Evolutionary conservation across 2,329 filamentous ascomycete species (phyloP).

Genomic region (Botrytis pseudocinerea): DNA sequence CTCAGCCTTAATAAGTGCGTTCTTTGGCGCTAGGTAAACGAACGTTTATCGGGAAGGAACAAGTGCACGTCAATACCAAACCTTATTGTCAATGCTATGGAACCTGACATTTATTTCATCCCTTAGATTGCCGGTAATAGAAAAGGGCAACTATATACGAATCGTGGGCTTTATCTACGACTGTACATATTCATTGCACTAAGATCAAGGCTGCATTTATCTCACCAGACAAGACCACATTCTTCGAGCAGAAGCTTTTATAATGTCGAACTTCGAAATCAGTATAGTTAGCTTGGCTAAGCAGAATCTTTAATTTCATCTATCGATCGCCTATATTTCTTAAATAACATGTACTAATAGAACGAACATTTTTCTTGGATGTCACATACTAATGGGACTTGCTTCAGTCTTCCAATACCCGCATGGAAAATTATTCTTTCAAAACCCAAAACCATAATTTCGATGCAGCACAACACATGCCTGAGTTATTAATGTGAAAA

Average conservation of each 20-base stretch:
- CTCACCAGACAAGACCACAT: background rate
- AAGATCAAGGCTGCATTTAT: background rate
- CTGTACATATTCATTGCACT: background rate
- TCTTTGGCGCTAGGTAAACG: too few relatives aligned
- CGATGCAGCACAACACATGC: background rate
- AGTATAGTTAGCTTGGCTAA: background rate
- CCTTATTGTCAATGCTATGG: background rate
- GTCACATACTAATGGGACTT: background rate
- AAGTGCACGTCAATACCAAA: background rate
- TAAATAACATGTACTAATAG: background rate
- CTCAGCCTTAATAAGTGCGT: background rate
- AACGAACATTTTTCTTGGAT: background rate
- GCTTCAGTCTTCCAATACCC: background rate
- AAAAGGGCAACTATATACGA: background rate
- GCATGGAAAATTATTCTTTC: background rate
- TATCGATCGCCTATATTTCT: background rate
- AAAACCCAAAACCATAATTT: background rate
- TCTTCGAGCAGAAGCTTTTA: background rate
- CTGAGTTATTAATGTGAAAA: background rate
- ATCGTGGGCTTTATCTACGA: background rate
- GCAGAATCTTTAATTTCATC: background rate
- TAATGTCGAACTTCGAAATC: background rate
- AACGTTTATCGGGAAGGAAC: background rate
- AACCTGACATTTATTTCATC: too few relatives aligned
- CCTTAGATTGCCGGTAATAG: fast-evolving